A percentile compares a stretch with the other conserved stretches of the same genome.
These are phyloP conservation scores for Amaranthus palmeri DNA, from an alignment of 148 eudicot species.

Conservation along the genomic window DNA sequence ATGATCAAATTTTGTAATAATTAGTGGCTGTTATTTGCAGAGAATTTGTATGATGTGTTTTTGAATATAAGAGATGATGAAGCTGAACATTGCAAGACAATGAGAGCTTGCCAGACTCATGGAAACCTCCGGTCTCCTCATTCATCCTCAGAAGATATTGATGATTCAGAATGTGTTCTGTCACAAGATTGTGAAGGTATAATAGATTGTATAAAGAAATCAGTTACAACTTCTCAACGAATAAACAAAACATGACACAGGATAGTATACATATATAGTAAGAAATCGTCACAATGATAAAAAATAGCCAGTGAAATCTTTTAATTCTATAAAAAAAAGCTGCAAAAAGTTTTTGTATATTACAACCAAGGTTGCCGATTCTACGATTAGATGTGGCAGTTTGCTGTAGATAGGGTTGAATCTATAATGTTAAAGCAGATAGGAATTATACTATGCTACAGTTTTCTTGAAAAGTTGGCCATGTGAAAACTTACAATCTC, in stretches of 20 bases:
- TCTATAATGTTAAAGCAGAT: neutral
- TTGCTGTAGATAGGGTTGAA: neutral
- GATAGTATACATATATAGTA: neutral
- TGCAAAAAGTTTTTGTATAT: neutral
- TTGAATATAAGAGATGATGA: constrained; percentile 91
- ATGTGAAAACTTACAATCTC: neutral
- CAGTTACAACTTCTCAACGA: constrained; percentile 37
- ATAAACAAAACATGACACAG: constrained; percentile 13
- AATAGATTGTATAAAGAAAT: constrained; percentile 79
- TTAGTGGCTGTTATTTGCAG: constrained; percentile 29
- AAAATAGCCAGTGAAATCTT: neutral
- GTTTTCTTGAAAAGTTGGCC: neutral
- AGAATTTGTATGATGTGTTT: constrained; percentile 83
- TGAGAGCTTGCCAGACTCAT: constrained; percentile 93
- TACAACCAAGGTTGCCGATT: neutral
- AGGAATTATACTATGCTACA: neutral
- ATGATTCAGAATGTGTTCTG: constrained; percentile 44
- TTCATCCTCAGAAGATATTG: constrained; percentile 39
- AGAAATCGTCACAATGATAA: neutral
- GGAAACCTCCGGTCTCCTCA: constrained; percentile 97
- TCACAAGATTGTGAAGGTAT: constrained; percentile 80
- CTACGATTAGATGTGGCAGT: neutral
- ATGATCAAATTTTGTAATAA: neutral
- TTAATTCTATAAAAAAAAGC: neutral
- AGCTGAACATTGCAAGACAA: constrained; percentile 98